Evolutionary conservation across 2,329 filamentous ascomycete species (phyloP).

Genomic region (Aspergillus sojae): DNA sequence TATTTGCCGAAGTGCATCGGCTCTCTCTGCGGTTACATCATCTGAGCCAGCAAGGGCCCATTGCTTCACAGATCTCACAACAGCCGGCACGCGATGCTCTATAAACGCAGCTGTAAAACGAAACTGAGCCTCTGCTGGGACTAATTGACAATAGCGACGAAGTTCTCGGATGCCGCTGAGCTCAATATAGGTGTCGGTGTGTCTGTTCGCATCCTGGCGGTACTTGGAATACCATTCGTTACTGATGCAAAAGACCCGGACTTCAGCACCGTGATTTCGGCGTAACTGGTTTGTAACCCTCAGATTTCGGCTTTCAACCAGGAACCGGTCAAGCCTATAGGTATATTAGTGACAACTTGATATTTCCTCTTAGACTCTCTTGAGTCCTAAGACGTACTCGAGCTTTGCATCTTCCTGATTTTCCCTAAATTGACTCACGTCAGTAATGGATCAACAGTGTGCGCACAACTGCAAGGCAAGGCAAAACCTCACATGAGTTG

Average conservation of each 20-base stretch:
- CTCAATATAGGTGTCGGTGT: slow-evolving; percentile 14
- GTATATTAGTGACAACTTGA: not conserved
- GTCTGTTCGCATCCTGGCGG: not conserved
- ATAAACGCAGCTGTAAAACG: slow-evolving; percentile 15
- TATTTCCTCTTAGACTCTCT: not conserved
- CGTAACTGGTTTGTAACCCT: slow-evolving; percentile 1
- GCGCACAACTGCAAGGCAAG: too few relatives aligned
- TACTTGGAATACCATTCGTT: slow-evolving; percentile 20
- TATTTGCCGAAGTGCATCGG: slow-evolving; percentile 14
- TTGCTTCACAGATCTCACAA: slow-evolving; percentile 20
- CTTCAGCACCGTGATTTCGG: not conserved
- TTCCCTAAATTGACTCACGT: not conserved
- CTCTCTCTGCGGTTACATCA: slow-evolving; percentile 15
- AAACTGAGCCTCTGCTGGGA: slow-evolving; percentile 23
- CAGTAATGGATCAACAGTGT: too few relatives aligned
- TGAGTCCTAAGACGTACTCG: not conserved
- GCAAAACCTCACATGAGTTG: not conserved
- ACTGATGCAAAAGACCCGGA: slow-evolving; percentile 25
- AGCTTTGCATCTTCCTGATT: not conserved
- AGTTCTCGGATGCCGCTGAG: slow-evolving; percentile 26
- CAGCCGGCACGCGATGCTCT: slow-evolving; percentile 15
- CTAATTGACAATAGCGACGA: slow-evolving; percentile 23
- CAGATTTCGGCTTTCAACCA: slow-evolving; percentile 14
- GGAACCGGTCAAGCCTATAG: slow-evolving; percentile 1
- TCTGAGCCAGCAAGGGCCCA: slow-evolving; percentile 21